Evolutionary conservation across 2,329 filamentous ascomycete genomes (phyloP).

Genomic region (Aspergillus tubingensis): DNA sequence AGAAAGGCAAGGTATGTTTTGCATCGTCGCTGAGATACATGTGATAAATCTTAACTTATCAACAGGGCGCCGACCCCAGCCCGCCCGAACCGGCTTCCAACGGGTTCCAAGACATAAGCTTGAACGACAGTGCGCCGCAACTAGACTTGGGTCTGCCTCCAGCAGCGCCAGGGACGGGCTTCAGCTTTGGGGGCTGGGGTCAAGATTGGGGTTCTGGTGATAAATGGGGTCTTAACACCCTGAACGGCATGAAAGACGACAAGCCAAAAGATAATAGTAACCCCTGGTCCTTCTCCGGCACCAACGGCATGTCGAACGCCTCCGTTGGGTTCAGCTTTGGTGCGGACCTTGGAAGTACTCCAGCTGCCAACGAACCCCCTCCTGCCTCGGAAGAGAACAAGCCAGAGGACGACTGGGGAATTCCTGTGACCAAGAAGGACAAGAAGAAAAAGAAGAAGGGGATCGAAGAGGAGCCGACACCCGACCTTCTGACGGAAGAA

Average conservation of each 20-base stretch:
- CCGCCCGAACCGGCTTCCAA: slow-evolving; percentile 46
- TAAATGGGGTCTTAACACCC: slow-evolving; percentile 48
- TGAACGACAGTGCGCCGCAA: slow-evolving; percentile 62
- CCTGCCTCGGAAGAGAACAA: slow-evolving; percentile 45
- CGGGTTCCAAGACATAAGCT: slow-evolving; percentile 69
- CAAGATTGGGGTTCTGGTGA: slow-evolving; percentile 60
- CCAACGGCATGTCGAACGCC: slow-evolving; percentile 40
- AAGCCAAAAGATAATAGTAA: slow-evolving; percentile 40
- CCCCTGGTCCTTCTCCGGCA: slow-evolving; percentile 42
- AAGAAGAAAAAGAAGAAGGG: slow-evolving; percentile 49
- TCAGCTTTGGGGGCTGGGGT: slow-evolving; percentile 59
- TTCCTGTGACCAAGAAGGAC: slow-evolving; percentile 44
- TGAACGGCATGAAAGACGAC: slow-evolving; percentile 31
- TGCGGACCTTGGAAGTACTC: slow-evolving; percentile 31
- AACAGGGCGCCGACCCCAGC: slow-evolving; percentile 17
- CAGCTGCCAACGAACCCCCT: slow-evolving; percentile 42
- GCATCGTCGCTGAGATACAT: background rate
- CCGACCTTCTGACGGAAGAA: slow-evolving; percentile 25
- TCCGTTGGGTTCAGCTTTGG: slow-evolving; percentile 47
- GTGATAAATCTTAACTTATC: background rate
- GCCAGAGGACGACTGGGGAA: slow-evolving; percentile 43
- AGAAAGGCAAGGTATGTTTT: slow-evolving; percentile 54
- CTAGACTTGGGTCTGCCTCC: slow-evolving; percentile 59
- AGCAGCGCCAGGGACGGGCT: slow-evolving; percentile 40
- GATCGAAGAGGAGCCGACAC: slow-evolving; percentile 21